Base-by-base conservation (phyloP, 2,329 filamentous ascomycete species). In the Pseudogymnoascus sp. region DNA sequence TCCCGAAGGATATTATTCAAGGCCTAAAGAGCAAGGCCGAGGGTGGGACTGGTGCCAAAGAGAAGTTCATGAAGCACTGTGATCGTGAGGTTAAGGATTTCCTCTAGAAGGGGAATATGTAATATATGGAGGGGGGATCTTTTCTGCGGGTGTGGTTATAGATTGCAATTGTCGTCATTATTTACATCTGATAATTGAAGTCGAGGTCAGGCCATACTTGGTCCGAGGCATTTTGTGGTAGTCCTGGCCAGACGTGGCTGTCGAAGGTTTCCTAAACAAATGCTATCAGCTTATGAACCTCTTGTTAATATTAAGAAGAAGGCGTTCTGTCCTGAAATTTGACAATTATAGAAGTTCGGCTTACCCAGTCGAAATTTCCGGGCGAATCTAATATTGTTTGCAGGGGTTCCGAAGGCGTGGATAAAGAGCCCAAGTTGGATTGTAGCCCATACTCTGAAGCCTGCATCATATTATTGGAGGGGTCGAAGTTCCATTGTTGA, bases 51-150 rank as follows among this genome's bases (percentile, higher is more conserved):
- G 71, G 70, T 5, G 67, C 62, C 33, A 71, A 71, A 2, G 49
- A 69, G 35, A 69, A 66, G 43, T 75, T 78, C 63, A 75, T 72
- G 68, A 68, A 72, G 8, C 77, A 71, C 68, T 72, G 71, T 62
- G 73, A 75, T 63, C 67, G 70, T 7, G 71, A 73, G 61, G 69
- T 68, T 2, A 66, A 63, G 14, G 7, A 14, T 5, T 68, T 63
- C 43, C 58, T 64, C 16, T 68, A 60, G 64, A 16, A 58, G 55
- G 55, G 64, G 28, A 65, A 60, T 55, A 64, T 33, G 9, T 18
- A 31, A 33, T 55, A 55, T 25, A 37, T 41, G n/a, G 25, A 37
- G 21, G 62, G 21, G 21, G 21, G 21, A 23, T 23, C 21, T 23
- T 23, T 23, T 23, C 21, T 33, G 8, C 25, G 12, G 2, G 8